A percentile compares a stretch with the other conserved stretches of the same genome.
Evolutionary conservation across 495 filamentous ascomycete species (phyloP).

Genomic region (Penicillium samsonianum): DNA sequence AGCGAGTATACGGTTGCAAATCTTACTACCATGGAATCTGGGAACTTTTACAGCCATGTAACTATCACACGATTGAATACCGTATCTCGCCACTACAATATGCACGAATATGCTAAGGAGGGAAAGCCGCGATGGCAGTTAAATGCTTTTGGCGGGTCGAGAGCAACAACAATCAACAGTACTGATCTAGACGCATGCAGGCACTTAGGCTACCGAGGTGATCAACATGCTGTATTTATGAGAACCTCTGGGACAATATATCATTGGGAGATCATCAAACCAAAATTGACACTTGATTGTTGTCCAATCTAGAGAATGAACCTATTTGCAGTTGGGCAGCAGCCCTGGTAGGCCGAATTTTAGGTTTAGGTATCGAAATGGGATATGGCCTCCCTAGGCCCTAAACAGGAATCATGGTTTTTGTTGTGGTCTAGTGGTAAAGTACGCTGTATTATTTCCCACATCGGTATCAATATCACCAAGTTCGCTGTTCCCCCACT

Average conservation of each 20-base stretch:
- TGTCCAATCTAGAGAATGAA: no score
- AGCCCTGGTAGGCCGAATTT: background rate
- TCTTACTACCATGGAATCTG: background rate
- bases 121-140: constrained; percentile 2
- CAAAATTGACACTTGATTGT: no score
- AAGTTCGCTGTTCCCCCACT: constrained; percentile 1
- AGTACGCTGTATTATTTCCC: no score
- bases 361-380: no score
- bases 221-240: constrained; percentile 4
- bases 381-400: no score
- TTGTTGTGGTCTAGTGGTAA: no score
- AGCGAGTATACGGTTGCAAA: background rate
- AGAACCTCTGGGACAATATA: background rate
- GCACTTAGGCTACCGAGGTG: background rate
- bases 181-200: constrained; percentile 2
- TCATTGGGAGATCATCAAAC: no score
- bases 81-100: background rate
- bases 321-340: no score
- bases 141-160: constrained; percentile 1
- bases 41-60: constrained; percentile 2
- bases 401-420: no score
- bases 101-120: background rate
- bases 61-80: constrained; percentile 1
- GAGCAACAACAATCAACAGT: background rate
- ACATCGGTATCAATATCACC: background rate